Percentiles rank a stretch among this genome's conserved stretches.
Evolutionary conservation across 108 stramenopile genomes (phyloP).

Genomic region (Skeletonema potamos): DNA sequence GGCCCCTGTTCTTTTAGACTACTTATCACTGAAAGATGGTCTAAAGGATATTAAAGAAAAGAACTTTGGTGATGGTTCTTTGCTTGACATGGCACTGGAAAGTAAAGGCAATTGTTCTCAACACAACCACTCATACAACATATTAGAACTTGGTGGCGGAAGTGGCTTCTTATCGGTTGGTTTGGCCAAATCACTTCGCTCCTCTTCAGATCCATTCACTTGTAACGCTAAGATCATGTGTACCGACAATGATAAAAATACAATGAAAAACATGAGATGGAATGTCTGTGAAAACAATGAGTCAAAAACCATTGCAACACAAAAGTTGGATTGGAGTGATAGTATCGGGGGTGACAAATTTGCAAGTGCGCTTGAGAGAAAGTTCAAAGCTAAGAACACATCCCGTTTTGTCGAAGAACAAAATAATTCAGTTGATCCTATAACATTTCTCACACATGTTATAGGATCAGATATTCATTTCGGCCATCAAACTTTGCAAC

Average conservation of each 20-base stretch:
- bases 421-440: neutral
- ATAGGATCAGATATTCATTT: neutral
- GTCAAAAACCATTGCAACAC: neutral
- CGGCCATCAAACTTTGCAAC: neutral
- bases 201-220: neutral
- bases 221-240: neutral
- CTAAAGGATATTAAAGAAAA: neutral
- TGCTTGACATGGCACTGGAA: neutral
- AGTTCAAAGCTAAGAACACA: neutral
- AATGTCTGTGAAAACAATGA: neutral
- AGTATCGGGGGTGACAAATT: neutral
- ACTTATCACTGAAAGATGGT: neutral
- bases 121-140: neutral
- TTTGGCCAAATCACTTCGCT: neutral
- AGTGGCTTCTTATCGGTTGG: neutral
- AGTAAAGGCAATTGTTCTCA: too few relatives aligned
- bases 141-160: neutral
- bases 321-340: neutral
- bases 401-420: neutral
- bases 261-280: neutral
- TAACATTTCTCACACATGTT: neutral
- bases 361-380: conserved; percentile 1
- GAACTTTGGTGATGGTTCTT: neutral
- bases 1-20: neutral
- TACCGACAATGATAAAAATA: neutral